Conservation (phyloP, 2,329 filamentous ascomycete species). For the Phialophora expanda region DNA sequence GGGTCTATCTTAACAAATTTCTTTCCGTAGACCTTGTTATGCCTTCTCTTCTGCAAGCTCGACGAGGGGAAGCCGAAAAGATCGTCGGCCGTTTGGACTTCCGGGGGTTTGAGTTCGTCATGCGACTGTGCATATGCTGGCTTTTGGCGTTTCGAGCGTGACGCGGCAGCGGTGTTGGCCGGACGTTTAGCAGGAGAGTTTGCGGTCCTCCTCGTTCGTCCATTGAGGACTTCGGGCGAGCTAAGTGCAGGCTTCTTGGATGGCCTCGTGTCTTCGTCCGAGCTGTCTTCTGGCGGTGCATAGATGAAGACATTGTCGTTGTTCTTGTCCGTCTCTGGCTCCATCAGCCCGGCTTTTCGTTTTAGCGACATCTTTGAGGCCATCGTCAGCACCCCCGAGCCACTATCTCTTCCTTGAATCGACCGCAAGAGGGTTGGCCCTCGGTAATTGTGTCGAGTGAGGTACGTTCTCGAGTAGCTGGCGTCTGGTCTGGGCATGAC, state of each 20-base stretch:
- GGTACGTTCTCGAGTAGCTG: slow-evolving; percentile 33
- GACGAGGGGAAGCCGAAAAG: slow-evolving; percentile 21
- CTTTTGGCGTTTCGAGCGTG: slow-evolving; percentile 30
- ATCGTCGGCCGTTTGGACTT: neutral
- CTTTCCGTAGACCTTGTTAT: slow-evolving; percentile 26
- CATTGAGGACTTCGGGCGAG: neutral
- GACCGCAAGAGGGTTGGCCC: slow-evolving; percentile 24
- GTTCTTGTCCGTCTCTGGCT: slow-evolving; percentile 9
- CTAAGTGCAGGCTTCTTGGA: slow-evolving; percentile 44
- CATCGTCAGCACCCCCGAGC: neutral
- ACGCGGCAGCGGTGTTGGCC: slow-evolving; percentile 23
- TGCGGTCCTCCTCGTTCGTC: neutral
- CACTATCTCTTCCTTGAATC: slow-evolving; percentile 19
- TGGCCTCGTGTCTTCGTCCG: slow-evolving; percentile 42
- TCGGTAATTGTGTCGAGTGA: slow-evolving; percentile 26
- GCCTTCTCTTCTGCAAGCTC: slow-evolving; percentile 29
- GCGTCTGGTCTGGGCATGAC: slow-evolving; percentile 25
- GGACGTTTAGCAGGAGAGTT: slow-evolving; percentile 23
- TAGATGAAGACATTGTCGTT: slow-evolving; percentile 27
- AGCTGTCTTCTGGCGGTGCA: slow-evolving; percentile 29
- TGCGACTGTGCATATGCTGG: slow-evolving; percentile 17
- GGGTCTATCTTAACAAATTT: slow-evolving; percentile 26
- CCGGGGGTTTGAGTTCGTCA: slow-evolving; percentile 2
- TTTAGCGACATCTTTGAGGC: neutral
- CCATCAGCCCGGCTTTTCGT: slow-evolving; percentile 4